Base-by-base conservation (phyloP, 139 green algal genomes). In the Asterochloris erici region DNA sequence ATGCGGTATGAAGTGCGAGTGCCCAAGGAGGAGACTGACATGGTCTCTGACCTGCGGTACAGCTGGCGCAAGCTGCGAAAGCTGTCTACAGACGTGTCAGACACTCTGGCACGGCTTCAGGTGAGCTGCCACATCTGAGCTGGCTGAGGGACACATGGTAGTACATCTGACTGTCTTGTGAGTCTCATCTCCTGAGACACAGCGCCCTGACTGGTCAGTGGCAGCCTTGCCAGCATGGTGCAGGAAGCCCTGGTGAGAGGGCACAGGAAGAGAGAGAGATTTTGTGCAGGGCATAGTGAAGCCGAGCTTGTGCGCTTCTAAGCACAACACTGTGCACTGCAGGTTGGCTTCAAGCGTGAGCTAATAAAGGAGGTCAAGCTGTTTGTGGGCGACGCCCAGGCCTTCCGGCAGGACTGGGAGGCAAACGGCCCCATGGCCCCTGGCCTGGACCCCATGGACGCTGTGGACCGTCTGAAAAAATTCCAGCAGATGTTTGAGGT, bases 401-500 rank as follows among this genome's bases (percentile, higher is more conserved):
- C 82, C 62, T 98, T 98, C 93, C 85, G 93, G 70, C 79, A 86
- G 28, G 90, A 96, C 78, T 98, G 95, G 92, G 93, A 98, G 83
- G 81, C 87, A 73, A 93, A 94, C 79, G 95, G 95, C 0, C 95
- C 95, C 68, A 98, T 96, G 86, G 92, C 98, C 69, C 89, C 90
- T 4, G 94, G 93, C 12, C 89, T 98, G 81, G 91, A 94, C 82
- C 94, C 95, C 76, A 95, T 95, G 93, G 95, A 98, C 73, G 95
- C 95, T 21, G 88, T 96, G 11, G 92, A 96, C 79, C 85, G 94
- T 64, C 91, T 98, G 69, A 91, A 94, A 68, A 97, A 97, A 88
- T 98, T 97, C 90, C 92, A 98, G 90, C 90, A 94, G 82, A 91
- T 95, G 90, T 98, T 98, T 81, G 95, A 97, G 84, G 91, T 94